A percentile compares a stretch with the other conserved stretches of the same genome.
Evolutionary conservation across 192 early-diverging fungal species (phyloP).

Genomic region (Neocallimastix lanati): DNA sequence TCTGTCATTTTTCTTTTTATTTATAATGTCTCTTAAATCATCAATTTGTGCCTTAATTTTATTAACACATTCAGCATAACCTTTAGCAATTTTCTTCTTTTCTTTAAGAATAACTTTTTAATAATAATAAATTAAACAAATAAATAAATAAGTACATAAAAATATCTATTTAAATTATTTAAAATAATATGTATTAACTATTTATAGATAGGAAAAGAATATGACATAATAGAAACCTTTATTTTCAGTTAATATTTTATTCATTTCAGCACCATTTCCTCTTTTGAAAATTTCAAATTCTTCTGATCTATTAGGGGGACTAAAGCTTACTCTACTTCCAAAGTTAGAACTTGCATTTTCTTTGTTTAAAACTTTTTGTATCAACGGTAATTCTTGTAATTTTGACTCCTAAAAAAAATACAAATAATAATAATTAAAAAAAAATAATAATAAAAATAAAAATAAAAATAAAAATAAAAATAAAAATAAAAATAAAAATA

Average conservation of each 20-base stretch:
- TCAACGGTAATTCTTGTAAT: neutral
- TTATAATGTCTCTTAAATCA: slow-evolving; percentile 13
- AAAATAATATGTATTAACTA: too few relatives aligned
- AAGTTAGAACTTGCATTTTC: neutral
- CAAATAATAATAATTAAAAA: too few relatives aligned
- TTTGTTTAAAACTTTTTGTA: neutral
- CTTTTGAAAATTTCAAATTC: slow-evolving; percentile 41
- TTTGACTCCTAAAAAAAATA: neutral
- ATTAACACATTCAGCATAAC: slow-evolving; percentile 19
- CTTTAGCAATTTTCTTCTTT: slow-evolving; percentile 23
- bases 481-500: too few relatives aligned
- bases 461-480: too few relatives aligned
- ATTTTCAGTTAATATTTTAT: slow-evolving; percentile 32
- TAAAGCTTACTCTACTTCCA: neutral
- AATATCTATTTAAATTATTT: too few relatives aligned
- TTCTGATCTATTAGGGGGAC: slow-evolving; percentile 21
- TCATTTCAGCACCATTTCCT: slow-evolving; percentile 27
- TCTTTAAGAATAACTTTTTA: slow-evolving; percentile 28
- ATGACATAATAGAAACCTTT: slow-evolving; percentile 14
- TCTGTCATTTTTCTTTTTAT: slow-evolving; percentile 6
- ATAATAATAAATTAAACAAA: neutral
- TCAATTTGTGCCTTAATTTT: slow-evolving; percentile 24
- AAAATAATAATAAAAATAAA: too few relatives aligned
- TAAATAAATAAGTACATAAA: neutral
- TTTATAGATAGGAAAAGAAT: too few relatives aligned